Conservation (phyloP, 345 rosid genomes). For the Euphorbia tirucalli region DNA sequence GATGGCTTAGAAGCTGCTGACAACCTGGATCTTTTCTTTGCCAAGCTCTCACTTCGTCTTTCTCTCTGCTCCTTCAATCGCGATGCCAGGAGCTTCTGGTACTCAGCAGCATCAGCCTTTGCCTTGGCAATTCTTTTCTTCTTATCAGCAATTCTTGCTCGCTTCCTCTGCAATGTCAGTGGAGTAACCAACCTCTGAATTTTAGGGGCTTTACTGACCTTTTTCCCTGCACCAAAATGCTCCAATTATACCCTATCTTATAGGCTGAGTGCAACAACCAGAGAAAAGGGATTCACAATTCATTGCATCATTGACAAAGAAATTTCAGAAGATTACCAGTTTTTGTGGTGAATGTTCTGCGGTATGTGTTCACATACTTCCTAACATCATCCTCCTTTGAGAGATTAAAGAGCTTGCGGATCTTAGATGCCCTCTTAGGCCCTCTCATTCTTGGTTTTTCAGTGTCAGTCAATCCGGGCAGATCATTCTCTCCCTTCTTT, state of each 20-base stretch:
- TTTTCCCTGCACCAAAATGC: constrained; percentile 23
- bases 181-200: constrained; percentile 32
- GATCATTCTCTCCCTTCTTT: constrained; percentile 76
- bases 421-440: constrained; percentile 83
- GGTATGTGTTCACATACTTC: constrained; percentile 83
- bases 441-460: constrained; percentile 88
- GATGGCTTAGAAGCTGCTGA: constrained; percentile 33
- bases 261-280: too few relatives aligned
- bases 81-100: constrained; percentile 31
- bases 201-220: constrained; percentile 30
- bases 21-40: constrained; percentile 27
- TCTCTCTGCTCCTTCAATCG: constrained; percentile 36
- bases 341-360: constrained; percentile 70
- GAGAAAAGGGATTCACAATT: too few relatives aligned
- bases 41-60: constrained; percentile 30
- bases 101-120: constrained; percentile 32
- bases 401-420: constrained; percentile 72
- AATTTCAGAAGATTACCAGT: constrained; percentile 36
- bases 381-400: constrained; percentile 78
- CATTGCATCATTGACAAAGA: too few relatives aligned
- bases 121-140: constrained; percentile 34
- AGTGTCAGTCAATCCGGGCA: constrained; percentile 73
- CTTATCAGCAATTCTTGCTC: constrained; percentile 28
- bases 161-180: constrained; percentile 27
- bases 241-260: too few relatives aligned